These are phyloP conservation scores for Vararia minispora DNA, from an alignment of 768 basidiomycete species.

Conservation along the genomic window DNA sequence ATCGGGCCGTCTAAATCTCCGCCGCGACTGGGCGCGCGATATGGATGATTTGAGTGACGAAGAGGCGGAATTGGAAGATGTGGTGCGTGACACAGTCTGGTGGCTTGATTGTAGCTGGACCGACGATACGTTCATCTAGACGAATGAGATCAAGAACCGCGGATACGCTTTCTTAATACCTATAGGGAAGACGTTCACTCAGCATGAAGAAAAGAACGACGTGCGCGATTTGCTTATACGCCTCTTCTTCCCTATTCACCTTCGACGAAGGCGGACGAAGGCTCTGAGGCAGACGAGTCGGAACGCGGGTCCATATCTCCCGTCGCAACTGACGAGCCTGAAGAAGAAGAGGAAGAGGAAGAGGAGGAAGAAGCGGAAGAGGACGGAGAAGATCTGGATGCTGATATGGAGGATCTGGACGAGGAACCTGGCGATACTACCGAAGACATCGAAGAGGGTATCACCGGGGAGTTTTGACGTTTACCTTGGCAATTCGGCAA, in stretches of 20 bases:
- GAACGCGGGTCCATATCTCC: slow-evolving; percentile 26
- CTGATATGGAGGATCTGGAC: slow-evolving; percentile 48
- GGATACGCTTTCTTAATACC: slow-evolving; percentile 62
- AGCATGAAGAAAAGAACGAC: slow-evolving; percentile 79
- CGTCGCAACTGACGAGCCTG: slow-evolving; percentile 25
- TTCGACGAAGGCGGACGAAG: slow-evolving; percentile 27
- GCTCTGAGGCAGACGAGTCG: slow-evolving; percentile 30
- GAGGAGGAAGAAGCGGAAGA: slow-evolving; percentile 40
- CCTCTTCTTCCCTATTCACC: slow-evolving; percentile 4
- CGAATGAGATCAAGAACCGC: slow-evolving; percentile 46
- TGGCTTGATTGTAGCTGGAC: slow-evolving; percentile 1
- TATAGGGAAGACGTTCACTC: slow-evolving; percentile 62
- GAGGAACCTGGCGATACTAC: slow-evolving; percentile 19
- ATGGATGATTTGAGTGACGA: slow-evolving; percentile 82
- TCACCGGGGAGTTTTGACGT: too few species aligned
- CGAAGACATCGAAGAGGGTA: slow-evolving; percentile 32
- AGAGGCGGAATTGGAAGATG: slow-evolving; percentile 70
- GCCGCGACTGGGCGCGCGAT: slow-evolving; percentile 61
- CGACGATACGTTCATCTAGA: slow-evolving; percentile 27
- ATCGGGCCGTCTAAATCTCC: slow-evolving; percentile 47
- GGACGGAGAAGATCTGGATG: slow-evolving; percentile 44
- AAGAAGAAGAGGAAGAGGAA: slow-evolving; percentile 15
- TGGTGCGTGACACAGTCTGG: slow-evolving; percentile 30
- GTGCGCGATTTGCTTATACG: slow-evolving; percentile 26
- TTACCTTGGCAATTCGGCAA: too few species aligned